Percentiles rank a stretch among this genome's conserved stretches.
phyloP scores from a whole-genome alignment of 371 early-diverging fungal species.

The Mortierella sp. region DNA sequence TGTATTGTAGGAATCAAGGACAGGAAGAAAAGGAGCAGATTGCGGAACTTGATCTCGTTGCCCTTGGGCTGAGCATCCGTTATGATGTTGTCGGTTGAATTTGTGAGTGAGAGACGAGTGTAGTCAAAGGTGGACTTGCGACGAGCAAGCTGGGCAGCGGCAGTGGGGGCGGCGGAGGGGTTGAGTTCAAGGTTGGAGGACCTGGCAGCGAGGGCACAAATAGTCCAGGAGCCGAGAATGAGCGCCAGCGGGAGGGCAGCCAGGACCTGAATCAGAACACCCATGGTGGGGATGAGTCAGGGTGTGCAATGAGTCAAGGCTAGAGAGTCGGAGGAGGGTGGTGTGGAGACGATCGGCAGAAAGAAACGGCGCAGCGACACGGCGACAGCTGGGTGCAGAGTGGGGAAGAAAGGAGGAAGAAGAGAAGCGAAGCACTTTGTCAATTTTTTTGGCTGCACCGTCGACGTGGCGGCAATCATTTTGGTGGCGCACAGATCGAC shows the following conservation, averaged over 20 bases:
- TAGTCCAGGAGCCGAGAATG: conserved; percentile 13
- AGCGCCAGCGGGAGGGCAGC: conserved; percentile 31
- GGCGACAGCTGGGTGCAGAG: no score
- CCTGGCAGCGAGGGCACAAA: conserved; percentile 28
- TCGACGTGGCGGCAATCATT: no score
- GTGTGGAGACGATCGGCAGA: no score
- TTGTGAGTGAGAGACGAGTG: conserved; percentile 28
- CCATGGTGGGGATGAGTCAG: conserved; percentile 13
- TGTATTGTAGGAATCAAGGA: conserved; percentile 31
- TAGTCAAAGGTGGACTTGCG: conserved; percentile 40
- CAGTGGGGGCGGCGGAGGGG: conserved; percentile 4
- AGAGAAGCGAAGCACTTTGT: no score
- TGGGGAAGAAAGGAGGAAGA: no score
- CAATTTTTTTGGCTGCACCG: no score
- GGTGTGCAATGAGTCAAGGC: no score
- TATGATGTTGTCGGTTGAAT: conserved; percentile 2
- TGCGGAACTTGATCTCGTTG: conserved; percentile 38
- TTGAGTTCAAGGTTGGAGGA: conserved; percentile 24
- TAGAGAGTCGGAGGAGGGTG: no score
- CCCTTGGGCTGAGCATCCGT: conserved; percentile 24
- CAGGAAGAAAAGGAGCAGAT: conserved; percentile 20
- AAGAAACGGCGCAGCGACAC: no score
- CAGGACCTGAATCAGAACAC: conserved; percentile 27
- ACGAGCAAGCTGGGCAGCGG: conserved; percentile 17
- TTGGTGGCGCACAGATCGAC: no score